Evolutionary conservation across 1,284 basidiomycete genomes (phyloP), one percentile per base, ranked within the genome.

Genomic region (Megacollybia platyphylla): DNA sequence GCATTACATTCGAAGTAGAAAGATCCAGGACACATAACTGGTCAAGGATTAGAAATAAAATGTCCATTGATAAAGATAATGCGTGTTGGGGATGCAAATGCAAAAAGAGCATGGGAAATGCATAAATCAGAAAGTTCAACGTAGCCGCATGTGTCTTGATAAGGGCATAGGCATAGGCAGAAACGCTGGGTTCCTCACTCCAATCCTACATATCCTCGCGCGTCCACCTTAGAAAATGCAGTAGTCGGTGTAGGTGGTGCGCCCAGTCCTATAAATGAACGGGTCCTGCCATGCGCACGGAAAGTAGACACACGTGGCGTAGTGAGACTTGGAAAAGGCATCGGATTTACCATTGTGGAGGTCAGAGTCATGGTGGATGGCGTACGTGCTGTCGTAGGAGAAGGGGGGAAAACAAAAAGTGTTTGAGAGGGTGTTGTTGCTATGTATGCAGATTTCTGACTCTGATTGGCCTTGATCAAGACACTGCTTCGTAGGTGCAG

Each of bases 321-420:
- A 39, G 67, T 63, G 48, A 75, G 55, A 38, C 67, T 64, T 8
- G 79, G 76, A 59, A 82, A 81, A 11, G 78, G 73, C 38, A 72
- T 63, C 32, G 66, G 57, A 26, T 61, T 63, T 49, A 57, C 60
- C 42, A 67, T 55, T 49, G 66, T 78, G 48, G 74, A 83, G 48
- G 70, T 87, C 48, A 86, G 63, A 41, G 77, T 86, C 69, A 79
- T 79, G 38, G 77, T 87, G 49, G 74, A 79, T 37, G 78, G 81
- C 45, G 76, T 87, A 38, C 76, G 71, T 34, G 73, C 67, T 45
- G 65, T 66, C 5, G 74, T 80, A 7, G 84, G 83, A 9, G 83
- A 86, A 30, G 85, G 83, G 2, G 85, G 85, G 55, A 88, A 88
- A 32, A 88, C 79, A 52, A 88, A 87, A 39, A 88, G 65, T 0